Evolutionary conservation across 805 yeast genomes (phyloP).

Genomic region (Pichia pseudocactophila): DNA sequence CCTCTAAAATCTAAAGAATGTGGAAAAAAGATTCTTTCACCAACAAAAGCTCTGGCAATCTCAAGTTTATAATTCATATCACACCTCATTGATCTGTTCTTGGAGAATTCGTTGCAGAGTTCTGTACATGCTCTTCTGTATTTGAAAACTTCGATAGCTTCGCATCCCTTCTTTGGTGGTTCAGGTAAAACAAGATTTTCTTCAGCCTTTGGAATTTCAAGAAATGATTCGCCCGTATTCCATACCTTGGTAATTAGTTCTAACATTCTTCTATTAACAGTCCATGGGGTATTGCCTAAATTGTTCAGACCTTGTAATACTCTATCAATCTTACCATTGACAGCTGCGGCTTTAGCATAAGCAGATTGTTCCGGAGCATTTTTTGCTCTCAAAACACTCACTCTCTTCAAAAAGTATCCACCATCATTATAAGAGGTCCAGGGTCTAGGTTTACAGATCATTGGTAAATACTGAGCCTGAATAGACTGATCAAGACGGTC

Average conservation of each 20-base stretch:
- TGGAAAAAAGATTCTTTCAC: conserved; percentile 71
- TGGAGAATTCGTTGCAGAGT: conserved; percentile 49
- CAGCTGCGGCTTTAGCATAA: conserved; percentile 78
- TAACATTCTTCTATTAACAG: conserved; percentile 68
- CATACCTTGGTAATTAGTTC: conserved; percentile 67
- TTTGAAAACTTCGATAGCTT: conserved; percentile 59
- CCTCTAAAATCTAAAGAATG: conserved; percentile 80
- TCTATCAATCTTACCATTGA: conserved; percentile 49
- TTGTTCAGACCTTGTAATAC: conserved; percentile 80
- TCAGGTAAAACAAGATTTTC: conserved; percentile 42
- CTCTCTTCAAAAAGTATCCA: conserved; percentile 65
- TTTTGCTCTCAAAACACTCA: conserved; percentile 62
- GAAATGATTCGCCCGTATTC: conserved; percentile 73
- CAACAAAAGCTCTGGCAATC: conserved; percentile 86
- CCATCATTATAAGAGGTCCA: conserved; percentile 82
- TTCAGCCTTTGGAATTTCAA: conserved; percentile 56
- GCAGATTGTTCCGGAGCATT: conserved; percentile 87
- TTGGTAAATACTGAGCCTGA: conserved; percentile 79
- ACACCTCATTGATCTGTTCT: conserved; percentile 80
- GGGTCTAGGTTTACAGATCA: conserved; percentile 83
- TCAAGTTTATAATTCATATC: conserved; percentile 90
- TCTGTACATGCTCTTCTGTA: conserved; percentile 58
- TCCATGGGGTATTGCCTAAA: conserved; percentile 86
- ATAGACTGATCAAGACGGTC: conserved; percentile 56
- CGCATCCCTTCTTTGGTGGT: conserved; percentile 53